These are phyloP conservation scores for Diplodia corticola DNA, from an alignment of 2,329 filamentous ascomycete genomes.

Conservation along the genomic window DNA sequence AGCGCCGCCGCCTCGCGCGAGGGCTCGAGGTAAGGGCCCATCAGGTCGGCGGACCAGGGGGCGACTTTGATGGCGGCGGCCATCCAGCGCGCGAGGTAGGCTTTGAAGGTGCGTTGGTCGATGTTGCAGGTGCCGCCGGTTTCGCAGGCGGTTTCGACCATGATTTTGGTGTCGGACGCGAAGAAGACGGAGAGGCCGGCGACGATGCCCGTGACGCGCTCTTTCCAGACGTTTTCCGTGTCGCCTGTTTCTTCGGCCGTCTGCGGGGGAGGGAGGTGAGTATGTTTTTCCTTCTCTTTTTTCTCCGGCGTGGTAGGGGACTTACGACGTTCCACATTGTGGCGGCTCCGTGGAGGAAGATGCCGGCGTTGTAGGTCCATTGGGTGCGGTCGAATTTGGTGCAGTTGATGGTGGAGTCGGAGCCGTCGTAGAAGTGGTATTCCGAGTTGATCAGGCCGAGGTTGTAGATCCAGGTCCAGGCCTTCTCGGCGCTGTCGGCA, in stretches of 20 bases:
- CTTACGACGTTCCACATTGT: slow-evolving; percentile 57
- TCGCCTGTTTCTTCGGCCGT: slow-evolving; percentile 47
- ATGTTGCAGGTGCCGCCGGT: slow-evolving; percentile 61
- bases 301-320: slow-evolving; percentile 35
- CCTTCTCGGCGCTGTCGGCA: slow-evolving; percentile 59
- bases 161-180: slow-evolving; percentile 56
- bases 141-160: slow-evolving; percentile 70
- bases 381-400: slow-evolving; percentile 53
- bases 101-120: slow-evolving; percentile 74
- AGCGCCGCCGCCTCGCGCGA: slow-evolving; percentile 61
- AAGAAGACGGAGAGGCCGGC: slow-evolving; percentile 51
- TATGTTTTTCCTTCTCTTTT: no score
- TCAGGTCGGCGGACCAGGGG: slow-evolving; percentile 55
- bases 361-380: slow-evolving; percentile 67
- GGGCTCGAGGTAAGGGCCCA: slow-evolving; percentile 54
- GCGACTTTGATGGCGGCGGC: slow-evolving; percentile 63
- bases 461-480: slow-evolving; percentile 39
- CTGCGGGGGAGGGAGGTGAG: not conserved
- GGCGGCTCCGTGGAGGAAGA: slow-evolving; percentile 65
- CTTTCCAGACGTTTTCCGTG: slow-evolving; percentile 56
- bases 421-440: slow-evolving; percentile 57
- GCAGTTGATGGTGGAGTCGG: slow-evolving; percentile 50
- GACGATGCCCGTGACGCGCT: slow-evolving; percentile 56
- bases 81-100: slow-evolving; percentile 67
- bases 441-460: slow-evolving; percentile 58